Evolutionary conservation across 2,329 filamentous ascomycete genomes (phyloP).

Genomic region (Fusarium acutatum): DNA sequence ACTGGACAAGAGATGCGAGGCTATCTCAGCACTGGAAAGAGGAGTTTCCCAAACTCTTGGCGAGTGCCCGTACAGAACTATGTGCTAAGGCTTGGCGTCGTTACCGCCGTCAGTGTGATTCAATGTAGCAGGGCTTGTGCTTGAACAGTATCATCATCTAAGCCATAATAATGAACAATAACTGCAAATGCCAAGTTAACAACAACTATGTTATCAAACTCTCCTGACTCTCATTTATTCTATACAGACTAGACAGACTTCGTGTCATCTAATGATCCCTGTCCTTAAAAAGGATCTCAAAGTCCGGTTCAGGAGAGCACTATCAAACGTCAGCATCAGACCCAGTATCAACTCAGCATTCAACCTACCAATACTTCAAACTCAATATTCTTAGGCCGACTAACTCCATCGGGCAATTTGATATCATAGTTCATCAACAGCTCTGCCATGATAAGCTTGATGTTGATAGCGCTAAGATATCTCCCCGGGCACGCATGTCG

Average conservation of each 20-base stretch:
- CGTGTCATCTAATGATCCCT: background rate
- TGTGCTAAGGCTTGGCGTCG: background rate
- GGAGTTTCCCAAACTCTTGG: no score
- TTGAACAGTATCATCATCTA: background rate
- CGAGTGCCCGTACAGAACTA: accelerated
- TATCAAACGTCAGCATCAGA: accelerated
- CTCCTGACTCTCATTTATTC: accelerated
- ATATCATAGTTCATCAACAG: slow-evolving; percentile 30
- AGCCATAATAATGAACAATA: background rate
- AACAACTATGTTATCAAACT: accelerated
- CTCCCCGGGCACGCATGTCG: slow-evolving; percentile 30
- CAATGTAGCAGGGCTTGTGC: background rate
- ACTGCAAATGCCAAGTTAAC: accelerated
- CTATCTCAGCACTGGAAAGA: no score
- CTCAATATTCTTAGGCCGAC: background rate
- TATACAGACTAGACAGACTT: accelerated
- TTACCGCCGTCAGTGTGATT: background rate
- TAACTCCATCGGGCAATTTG: background rate
- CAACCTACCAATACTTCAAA: slow-evolving; percentile 17
- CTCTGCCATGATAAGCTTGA: slow-evolving; percentile 31
- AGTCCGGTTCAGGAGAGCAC: slow-evolving; percentile 10
- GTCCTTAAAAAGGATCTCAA: background rate
- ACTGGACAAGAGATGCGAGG: accelerated
- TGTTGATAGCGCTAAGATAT: slow-evolving; percentile 24
- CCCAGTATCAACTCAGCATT: accelerated